Percentiles rank a stretch among this genome's conserved stretches.
These are phyloP conservation scores for Rhodamnia rubescens DNA, from an alignment of 345 rosid genomes.

Conservation along the genomic window DNA sequence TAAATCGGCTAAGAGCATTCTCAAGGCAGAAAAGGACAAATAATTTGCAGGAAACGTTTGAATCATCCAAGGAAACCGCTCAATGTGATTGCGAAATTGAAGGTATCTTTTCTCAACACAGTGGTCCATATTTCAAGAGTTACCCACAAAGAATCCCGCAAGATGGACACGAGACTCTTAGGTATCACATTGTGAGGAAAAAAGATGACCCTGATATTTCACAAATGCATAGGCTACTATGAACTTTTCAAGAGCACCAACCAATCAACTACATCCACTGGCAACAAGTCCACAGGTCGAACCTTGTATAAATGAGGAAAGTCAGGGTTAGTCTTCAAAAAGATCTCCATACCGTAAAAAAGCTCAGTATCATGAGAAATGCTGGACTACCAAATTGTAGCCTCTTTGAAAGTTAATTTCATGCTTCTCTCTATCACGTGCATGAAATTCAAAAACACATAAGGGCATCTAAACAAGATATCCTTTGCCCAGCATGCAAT, in stretches of 20 bases:
- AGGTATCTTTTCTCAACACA: background rate
- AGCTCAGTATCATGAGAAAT: background rate
- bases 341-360: background rate
- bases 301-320: background rate
- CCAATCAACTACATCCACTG: background rate
- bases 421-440: background rate
- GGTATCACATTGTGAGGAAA: background rate
- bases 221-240: background rate
- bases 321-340: background rate
- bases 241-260: background rate
- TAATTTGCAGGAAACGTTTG: background rate
- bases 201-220: background rate
- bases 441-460: background rate
- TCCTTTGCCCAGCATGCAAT: background rate
- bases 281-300: background rate
- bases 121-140: background rate
- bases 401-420: background rate
- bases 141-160: background rate
- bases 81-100: background rate
- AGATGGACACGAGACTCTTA: background rate
- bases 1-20: background rate
- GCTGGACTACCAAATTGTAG: background rate
- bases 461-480: background rate
- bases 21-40: background rate
- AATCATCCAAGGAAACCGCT: background rate